phyloP scores from a whole-genome alignment of 257 asterid genomes.

The Echites panduratus region DNA sequence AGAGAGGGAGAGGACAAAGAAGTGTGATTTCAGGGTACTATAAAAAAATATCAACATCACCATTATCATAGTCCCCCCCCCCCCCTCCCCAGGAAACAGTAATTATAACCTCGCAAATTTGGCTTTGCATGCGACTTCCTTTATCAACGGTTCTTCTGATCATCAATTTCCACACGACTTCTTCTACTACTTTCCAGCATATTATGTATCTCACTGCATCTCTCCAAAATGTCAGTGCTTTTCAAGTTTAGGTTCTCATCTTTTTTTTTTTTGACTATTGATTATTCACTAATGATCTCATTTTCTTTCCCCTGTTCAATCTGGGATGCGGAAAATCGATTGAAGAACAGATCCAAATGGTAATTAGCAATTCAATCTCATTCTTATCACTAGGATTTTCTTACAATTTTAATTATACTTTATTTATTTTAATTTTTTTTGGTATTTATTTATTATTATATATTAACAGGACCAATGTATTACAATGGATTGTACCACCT shows the following conservation, averaged over 20 bases:
- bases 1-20: too few relatives aligned
- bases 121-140: not conserved
- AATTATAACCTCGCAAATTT: too few relatives aligned
- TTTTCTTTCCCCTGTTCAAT: constrained; percentile 17
- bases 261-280: not conserved
- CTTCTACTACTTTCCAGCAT: not conserved
- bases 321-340: constrained; percentile 14
- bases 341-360: constrained; percentile 61
- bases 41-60: not conserved
- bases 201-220: not conserved
- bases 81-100: too few relatives aligned
- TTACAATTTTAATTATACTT: not conserved
- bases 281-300: constrained; percentile 8
- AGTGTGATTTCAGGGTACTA: too few relatives aligned
- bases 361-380: constrained; percentile 14
- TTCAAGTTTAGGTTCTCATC: not conserved
- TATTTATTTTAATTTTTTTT: too few relatives aligned
- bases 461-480: constrained; percentile 18
- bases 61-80: too few relatives aligned
- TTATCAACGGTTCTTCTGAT: not conserved
- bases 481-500: constrained; percentile 24
- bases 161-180: not conserved
- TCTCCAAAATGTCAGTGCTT: not conserved
- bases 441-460: fast-evolving
- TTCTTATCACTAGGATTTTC: not conserved